Percentiles rank a stretch among this genome's conserved stretches.
These are phyloP conservation scores for Epipyxis sp. DNA, from an alignment of 108 stramenopile species.

Conservation along the genomic window DNA sequence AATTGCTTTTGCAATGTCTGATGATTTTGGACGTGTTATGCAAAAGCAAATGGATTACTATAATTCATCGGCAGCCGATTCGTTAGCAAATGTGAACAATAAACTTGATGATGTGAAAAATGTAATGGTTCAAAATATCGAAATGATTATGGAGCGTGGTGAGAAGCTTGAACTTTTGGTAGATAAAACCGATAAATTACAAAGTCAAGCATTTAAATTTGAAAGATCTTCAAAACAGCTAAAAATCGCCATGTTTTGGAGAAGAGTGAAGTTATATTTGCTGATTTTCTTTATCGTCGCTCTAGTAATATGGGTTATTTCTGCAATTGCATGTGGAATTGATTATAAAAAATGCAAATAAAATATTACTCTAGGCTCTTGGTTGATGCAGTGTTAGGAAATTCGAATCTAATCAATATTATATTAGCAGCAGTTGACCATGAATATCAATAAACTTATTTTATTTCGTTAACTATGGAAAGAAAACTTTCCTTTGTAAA, in stretches of 20 bases:
- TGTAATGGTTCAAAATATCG: conserved; percentile 93
- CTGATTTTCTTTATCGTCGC: conserved; percentile 59
- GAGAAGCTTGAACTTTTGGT: conserved; percentile 98
- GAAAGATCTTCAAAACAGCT: conserved; percentile 70
- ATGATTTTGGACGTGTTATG: conserved; percentile 72
- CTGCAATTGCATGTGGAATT: conserved; percentile 18
- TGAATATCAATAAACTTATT: too few species aligned
- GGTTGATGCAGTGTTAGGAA: too few species aligned
- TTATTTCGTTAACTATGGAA: too few species aligned
- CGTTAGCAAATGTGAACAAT: conserved; percentile 68
- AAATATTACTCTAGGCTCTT: too few species aligned
- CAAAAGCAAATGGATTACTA: conserved; percentile 27
- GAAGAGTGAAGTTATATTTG: conserved; percentile 60
- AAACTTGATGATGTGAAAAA: conserved; percentile 91
- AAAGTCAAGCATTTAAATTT: conserved; percentile 85
- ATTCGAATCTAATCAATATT: too few species aligned
- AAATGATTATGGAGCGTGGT: conserved; percentile 68
- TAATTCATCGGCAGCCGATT: conserved; percentile 24
- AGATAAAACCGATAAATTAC: conserved; percentile 89
- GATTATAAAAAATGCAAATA: conserved; percentile 14
- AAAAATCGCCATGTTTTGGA: conserved; percentile 77
- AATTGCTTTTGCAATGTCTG: conserved; percentile 87
- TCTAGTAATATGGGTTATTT: conserved; percentile 55
- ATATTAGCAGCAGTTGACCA: too few species aligned
- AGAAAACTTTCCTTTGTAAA: too few species aligned